Evolutionary conservation across 192 early-diverging fungal genomes (phyloP).

Genomic region (Blastocladiella britannica): DNA sequence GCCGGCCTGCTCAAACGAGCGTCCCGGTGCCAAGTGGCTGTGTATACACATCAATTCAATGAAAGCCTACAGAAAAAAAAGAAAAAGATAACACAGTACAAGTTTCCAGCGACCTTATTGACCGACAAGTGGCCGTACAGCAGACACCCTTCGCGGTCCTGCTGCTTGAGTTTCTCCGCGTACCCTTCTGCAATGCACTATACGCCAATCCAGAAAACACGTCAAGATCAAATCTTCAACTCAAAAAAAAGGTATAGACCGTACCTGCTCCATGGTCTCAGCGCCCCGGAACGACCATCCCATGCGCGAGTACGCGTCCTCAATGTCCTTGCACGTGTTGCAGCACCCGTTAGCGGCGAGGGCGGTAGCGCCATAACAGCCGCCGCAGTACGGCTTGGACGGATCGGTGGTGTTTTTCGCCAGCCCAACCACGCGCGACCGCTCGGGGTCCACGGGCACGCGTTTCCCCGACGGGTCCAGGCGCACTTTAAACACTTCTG

Average conservation of each 20-base stretch:
- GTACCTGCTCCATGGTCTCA: constrained; percentile 61
- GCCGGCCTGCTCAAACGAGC: constrained; percentile 11
- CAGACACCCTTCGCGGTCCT: constrained; percentile 77
- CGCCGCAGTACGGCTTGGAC: constrained; percentile 49
- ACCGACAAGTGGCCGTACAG: constrained; percentile 57
- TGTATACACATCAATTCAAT: too few relatives aligned
- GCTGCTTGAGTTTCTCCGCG: constrained; percentile 43
- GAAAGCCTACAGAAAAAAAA: too few relatives aligned
- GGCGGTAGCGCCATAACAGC: constrained; percentile 59
- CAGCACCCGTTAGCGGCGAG: constrained; percentile 91
- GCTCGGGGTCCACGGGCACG: too few relatives aligned
- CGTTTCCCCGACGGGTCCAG: constrained; percentile 39
- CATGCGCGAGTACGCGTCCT: constrained; percentile 52
- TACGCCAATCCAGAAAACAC: too few relatives aligned
- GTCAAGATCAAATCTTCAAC: too few relatives aligned
- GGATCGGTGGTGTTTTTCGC: constrained; percentile 8
- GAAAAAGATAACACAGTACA: constrained; percentile 37
- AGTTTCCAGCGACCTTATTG: constrained; percentile 60
- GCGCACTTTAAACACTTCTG: constrained; percentile 64
- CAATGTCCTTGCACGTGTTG: constrained; percentile 81
- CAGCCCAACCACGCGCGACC: constrained; percentile 2
- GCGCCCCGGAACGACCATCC: constrained; percentile 68
- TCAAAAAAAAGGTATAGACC: too few relatives aligned
- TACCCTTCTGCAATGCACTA: constrained; percentile 73
- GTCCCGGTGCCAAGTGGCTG: constrained; percentile 83